Evolutionary conservation across 768 basidiomycete species (phyloP).

Genomic region (Russula sp.): DNA sequence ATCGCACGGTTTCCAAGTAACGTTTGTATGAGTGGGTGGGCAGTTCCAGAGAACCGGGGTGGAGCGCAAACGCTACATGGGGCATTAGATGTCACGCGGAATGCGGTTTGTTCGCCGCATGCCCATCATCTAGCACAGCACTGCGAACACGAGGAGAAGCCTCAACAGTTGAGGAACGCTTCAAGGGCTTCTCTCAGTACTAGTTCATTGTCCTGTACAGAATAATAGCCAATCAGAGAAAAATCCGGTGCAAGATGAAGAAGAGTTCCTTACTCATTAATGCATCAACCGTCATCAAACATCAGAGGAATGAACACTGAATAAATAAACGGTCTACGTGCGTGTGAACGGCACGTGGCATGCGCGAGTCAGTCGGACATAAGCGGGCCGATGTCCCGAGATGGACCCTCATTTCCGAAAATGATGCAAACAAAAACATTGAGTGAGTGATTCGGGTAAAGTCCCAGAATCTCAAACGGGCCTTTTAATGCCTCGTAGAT

Average conservation of each 20-base stretch:
- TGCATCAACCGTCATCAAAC: too few relatives aligned
- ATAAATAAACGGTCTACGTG: too few relatives aligned
- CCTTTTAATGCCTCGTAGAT: neutral
- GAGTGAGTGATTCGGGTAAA: neutral
- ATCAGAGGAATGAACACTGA: neutral
- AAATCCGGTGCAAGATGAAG: neutral
- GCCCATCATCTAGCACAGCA: slow-evolving; percentile 4
- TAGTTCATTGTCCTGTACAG: neutral
- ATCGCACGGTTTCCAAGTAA: neutral
- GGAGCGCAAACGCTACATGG: neutral
- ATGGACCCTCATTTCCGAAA: neutral
- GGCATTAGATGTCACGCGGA: neutral
- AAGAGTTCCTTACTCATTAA: neutral
- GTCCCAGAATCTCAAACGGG: neutral
- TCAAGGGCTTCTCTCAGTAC: neutral
- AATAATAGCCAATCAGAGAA: neutral
- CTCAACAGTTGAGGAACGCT: neutral
- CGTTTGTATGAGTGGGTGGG: too few relatives aligned
- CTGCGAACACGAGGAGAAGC: slow-evolving; percentile 5
- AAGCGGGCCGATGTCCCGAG: neutral
- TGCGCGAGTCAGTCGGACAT: neutral
- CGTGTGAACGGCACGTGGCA: neutral
- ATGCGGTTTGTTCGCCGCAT: neutral
- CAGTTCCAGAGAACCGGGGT: neutral
- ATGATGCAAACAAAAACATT: too few relatives aligned